phyloP scores from a whole-genome alignment of 352 stramenopile genomes.

The Plasmopara viticola region DNA sequence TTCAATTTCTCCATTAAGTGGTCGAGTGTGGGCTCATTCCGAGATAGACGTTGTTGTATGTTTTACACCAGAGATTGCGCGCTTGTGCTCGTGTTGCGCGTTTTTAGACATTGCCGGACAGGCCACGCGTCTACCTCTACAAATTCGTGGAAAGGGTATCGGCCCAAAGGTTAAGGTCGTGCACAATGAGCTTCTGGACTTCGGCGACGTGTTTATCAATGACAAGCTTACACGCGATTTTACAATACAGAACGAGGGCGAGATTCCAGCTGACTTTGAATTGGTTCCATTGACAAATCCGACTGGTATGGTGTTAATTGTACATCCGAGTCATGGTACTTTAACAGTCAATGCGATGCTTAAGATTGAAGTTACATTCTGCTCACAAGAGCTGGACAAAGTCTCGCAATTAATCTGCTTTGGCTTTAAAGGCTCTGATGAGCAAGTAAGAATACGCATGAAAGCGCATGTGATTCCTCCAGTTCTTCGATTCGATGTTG shows the following conservation, averaged over 20 bases:
- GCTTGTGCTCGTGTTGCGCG: constrained; percentile 72
- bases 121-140: constrained; percentile 83
- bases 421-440: constrained; percentile 79
- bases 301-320: constrained; percentile 29
- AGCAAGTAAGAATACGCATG: constrained; percentile 75
- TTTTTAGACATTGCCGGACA: constrained; percentile 89
- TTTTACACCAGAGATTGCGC: constrained; percentile 81
- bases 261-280: constrained; percentile 86
- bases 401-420: constrained; percentile 84
- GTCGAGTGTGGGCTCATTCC: constrained; percentile 89
- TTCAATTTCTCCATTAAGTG: constrained; percentile 77
- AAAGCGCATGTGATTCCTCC: constrained; percentile 90
- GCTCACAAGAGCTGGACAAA: constrained; percentile 81
- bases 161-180: constrained; percentile 89
- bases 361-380: constrained; percentile 85
- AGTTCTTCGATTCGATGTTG: constrained; percentile 89
- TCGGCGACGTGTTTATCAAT: constrained; percentile 93
- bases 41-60: constrained; percentile 89
- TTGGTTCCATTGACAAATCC: constrained; percentile 39
- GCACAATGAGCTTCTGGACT: constrained; percentile 91
- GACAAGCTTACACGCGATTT: constrained; percentile 85
- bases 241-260: constrained; percentile 90
- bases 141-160: constrained; percentile 87
- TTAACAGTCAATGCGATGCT: constrained; percentile 72
- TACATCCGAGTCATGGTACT: constrained; percentile 44